A percentile compares a stretch with the other conserved stretches of the same genome.
Evolutionary conservation across 225 moss, liverwort and hornwort species (phyloP).

Genomic region (Thuidium tamariscinum): DNA sequence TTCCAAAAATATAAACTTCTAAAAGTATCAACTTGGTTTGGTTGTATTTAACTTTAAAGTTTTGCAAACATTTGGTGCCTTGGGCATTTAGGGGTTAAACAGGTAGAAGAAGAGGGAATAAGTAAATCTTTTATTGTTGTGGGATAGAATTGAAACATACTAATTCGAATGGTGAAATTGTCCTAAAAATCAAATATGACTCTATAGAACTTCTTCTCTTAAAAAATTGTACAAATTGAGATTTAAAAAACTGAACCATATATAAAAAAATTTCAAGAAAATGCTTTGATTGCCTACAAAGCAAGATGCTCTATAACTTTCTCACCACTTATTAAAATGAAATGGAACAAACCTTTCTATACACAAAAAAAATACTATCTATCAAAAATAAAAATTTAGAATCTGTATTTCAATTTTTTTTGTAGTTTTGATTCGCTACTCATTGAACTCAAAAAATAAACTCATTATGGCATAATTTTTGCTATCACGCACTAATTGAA

Average conservation of each 20-base stretch:
- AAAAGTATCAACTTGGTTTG: too few species aligned
- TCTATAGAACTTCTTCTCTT: rapidly evolving
- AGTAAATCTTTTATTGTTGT: background rate
- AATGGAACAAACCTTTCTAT: background rate
- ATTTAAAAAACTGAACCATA: background rate
- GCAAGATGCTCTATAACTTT: background rate
- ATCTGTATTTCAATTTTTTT: background rate
- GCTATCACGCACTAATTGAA: rapidly evolving
- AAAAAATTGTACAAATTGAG: background rate
- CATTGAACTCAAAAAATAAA: background rate
- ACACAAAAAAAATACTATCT: background rate
- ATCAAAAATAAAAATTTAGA: too few species aligned
- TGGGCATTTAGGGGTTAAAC: too few species aligned
- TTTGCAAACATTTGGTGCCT: too few species aligned
- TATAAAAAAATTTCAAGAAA: background rate
- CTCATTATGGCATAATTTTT: background rate
- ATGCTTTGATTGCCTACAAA: background rate
- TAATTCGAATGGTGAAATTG: background rate
- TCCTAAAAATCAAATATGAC: background rate
- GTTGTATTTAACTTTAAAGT: too few species aligned
- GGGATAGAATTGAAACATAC: background rate
- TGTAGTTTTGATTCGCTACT: background rate
- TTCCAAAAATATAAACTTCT: too few species aligned
- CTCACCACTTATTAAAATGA: background rate
- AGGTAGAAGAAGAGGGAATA: background rate